Evolutionary conservation across 495 filamentous ascomycete species (phyloP).

Genomic region (Neurospora sp.): DNA sequence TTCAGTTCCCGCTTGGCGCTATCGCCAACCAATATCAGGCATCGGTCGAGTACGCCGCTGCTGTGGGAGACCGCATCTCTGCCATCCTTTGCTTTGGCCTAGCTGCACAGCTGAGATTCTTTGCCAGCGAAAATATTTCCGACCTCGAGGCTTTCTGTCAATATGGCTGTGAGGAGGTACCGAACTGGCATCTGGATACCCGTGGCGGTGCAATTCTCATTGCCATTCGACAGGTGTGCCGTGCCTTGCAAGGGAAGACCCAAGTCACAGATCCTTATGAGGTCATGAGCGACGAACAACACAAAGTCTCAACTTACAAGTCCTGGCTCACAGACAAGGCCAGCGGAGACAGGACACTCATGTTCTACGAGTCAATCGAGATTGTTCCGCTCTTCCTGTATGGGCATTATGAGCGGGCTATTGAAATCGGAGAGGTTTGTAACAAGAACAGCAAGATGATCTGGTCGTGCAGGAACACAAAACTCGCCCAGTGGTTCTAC

Average conservation of each 20-base stretch:
- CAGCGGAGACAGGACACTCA: slow-evolving; percentile 43
- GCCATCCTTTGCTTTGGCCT: slow-evolving; percentile 66
- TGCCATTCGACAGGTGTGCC: slow-evolving; percentile 58
- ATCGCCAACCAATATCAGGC: slow-evolving; percentile 53
- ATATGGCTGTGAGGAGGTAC: slow-evolving; percentile 66
- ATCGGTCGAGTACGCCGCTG: slow-evolving; percentile 59
- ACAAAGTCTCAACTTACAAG: slow-evolving; percentile 56
- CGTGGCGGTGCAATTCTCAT: slow-evolving; percentile 68
- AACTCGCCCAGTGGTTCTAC: slow-evolving; percentile 57
- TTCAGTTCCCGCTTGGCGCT: slow-evolving; percentile 52
- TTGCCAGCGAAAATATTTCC: slow-evolving; percentile 61
- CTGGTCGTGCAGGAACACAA: slow-evolving; percentile 63
- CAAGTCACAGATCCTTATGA: slow-evolving; percentile 40
- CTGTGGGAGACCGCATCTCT: slow-evolving; percentile 64
- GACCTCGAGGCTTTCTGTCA: slow-evolving; percentile 67
- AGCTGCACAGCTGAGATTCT: slow-evolving; percentile 60
- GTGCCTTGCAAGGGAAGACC: slow-evolving; percentile 81
- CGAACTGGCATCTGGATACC: slow-evolving; percentile 64
- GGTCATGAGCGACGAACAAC: slow-evolving; percentile 63
- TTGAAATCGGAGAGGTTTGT: slow-evolving; percentile 56
- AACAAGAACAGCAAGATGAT: slow-evolving; percentile 48
- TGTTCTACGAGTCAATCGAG: slow-evolving; percentile 64
- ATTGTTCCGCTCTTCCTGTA: slow-evolving; percentile 66
- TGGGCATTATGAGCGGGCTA: slow-evolving; percentile 60
- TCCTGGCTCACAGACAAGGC: slow-evolving; percentile 36